Conservation (phyloP, 176 grass and related monocot species). For the Saccharum spontaneum region DNA sequence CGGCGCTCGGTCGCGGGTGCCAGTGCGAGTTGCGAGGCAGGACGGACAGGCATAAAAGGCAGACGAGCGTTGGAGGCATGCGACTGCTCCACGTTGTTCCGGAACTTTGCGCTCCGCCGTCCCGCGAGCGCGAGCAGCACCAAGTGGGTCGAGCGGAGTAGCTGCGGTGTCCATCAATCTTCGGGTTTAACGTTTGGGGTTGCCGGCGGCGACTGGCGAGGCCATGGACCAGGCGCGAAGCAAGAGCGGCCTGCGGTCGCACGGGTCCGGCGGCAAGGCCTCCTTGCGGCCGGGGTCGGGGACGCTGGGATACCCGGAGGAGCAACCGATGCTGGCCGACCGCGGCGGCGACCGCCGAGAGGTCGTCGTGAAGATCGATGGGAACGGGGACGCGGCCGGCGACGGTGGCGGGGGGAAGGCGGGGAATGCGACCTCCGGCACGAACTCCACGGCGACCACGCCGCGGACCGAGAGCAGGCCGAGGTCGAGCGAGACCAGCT, state of each 20-base stretch:
- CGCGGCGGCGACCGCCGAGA: conserved; percentile 24
- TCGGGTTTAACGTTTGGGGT: not conserved
- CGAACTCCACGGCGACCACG: conserved; percentile 10
- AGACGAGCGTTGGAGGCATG: conserved; percentile 5
- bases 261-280: conserved; percentile 38
- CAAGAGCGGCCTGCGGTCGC: conserved; percentile 39
- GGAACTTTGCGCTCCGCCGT: conserved; percentile 34
- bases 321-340: conserved; percentile 19
- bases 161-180: not conserved
- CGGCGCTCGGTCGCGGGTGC: not conserved
- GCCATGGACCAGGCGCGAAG: conserved; percentile 47
- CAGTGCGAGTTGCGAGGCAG: not conserved
- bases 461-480: not conserved
- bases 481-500: conserved; percentile 4
- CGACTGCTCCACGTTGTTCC: conserved; percentile 48
- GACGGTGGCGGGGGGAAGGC: not conserved
- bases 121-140: not conserved
- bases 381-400: conserved; percentile 24
- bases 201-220: not conserved
- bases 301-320: conserved; percentile 5
- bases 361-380: conserved; percentile 78
- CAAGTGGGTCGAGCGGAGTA: not conserved
- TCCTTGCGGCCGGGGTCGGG: conserved; percentile 21
- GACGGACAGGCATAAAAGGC: conserved; percentile 32
- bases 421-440: conserved; percentile 34